Percentiles rank a stretch among this genome's conserved stretches.
Conservation (phyloP, 176 grass and related monocot genomes). For the Dendrocalamus sinicus region DNA sequence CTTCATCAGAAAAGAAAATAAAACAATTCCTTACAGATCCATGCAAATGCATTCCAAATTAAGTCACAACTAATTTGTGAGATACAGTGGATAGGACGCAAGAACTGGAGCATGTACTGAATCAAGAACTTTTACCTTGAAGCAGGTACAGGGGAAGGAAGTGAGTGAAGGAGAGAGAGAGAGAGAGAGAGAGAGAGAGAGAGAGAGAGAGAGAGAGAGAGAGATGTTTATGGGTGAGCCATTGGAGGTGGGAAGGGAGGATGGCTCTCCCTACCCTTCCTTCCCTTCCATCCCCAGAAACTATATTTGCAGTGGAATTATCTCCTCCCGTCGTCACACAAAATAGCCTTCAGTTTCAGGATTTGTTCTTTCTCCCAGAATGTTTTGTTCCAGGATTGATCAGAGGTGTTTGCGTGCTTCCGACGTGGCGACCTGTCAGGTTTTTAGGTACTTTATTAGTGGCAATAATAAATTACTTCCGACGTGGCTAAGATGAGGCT, state of each 20-base stretch:
- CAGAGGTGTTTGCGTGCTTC: constrained; percentile 11
- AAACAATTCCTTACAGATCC: background rate
- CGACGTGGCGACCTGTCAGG: background rate
- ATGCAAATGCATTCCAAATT: background rate
- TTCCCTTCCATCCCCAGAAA: constrained; percentile 29
- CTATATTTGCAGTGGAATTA: constrained; percentile 17
- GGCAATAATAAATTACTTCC: background rate
- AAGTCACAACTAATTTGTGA: background rate
- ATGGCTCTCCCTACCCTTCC: constrained; percentile 45
- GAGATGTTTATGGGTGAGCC: constrained; percentile 54
- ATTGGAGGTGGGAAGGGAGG: constrained; percentile 57
- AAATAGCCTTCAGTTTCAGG: constrained; percentile 8
- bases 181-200: background rate
- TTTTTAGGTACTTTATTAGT: background rate
- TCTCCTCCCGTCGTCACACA: constrained; percentile 39
- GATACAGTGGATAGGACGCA: constrained; percentile 1
- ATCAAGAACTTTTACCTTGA: constrained; percentile 34
- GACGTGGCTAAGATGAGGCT: background rate
- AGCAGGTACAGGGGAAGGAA: constrained; percentile 33
- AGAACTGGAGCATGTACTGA: constrained; percentile 34
- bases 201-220: background rate
- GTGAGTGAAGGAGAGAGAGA: background rate
- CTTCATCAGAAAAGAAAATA: background rate
- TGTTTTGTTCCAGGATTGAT: constrained; percentile 21
- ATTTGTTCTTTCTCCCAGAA: background rate